Evolutionary conservation across 176 grass and related monocot species (phyloP), one percentile per base, ranked within the genome.

Genomic region (Otatea glauca): DNA sequence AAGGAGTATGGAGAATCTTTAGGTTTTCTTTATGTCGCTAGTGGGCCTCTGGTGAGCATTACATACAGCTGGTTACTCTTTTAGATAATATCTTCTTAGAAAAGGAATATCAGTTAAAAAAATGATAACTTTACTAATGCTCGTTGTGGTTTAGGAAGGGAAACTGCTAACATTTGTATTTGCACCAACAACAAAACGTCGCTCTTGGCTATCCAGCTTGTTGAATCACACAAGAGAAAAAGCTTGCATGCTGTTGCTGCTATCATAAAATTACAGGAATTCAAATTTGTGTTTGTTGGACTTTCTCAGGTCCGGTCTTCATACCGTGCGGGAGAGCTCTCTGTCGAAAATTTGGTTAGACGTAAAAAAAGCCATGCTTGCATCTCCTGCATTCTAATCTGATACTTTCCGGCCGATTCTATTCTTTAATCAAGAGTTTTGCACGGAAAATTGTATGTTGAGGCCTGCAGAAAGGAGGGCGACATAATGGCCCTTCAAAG

Each of bases 251-350:
- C 29, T 29, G 29, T 29, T 29, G 29, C 29, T 29, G 29, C 29
- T 29, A 29, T 29, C 29, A 29, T 29, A 29, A 29, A 29, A 29
- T 29, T 29, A 29, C 29, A 29, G 29, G 29, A 29, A 29, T 29
- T 29, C 29, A 29, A 29, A 29, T 29, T 29, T 29, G 29, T 29
- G 29, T 29, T 29, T 29, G 29, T 29, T 29, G 29, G 29, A 29
- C 29, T 29, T 29, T 29, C 12, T 41, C 84, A 98, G 93, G 96
- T 95, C 77, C 96, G 96, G 47, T 98, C 92, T 20, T 98, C 96
- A 7, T 98, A 95, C 59, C 89, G 96, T 65, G 96, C 96, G 82
- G 93, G 96, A 49, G 96, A 98, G 83, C 87, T 98, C 50, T 98
- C 92, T 88, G 89, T 98, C 39, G 89, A 98, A 68, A 98, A 95